A percentile compares a stretch with the other conserved stretches of the same genome.
These are phyloP conservation scores for Neurospora sp. DNA, from an alignment of 495 filamentous ascomycete species.

Conservation along the genomic window DNA sequence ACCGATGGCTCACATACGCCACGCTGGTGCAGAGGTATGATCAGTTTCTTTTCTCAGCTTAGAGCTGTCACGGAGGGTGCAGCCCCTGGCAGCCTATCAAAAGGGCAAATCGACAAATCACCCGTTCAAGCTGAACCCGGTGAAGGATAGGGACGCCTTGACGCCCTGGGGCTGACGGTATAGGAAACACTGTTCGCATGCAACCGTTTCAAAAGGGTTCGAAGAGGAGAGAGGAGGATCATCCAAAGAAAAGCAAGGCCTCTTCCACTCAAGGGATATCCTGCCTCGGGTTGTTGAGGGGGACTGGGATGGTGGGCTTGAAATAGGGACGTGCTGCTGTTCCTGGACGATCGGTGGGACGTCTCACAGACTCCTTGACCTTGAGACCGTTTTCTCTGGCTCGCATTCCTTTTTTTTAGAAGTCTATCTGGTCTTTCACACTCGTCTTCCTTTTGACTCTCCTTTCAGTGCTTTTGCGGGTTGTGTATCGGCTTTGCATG, in stretches of 20 bases:
- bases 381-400: neutral
- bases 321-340: neutral
- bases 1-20: neutral
- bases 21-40: neutral
- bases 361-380: neutral
- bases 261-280: neutral
- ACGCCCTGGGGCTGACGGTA: neutral
- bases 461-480: neutral
- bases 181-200: neutral
- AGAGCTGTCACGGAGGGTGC: neutral
- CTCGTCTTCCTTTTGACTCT: neutral
- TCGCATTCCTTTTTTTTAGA: too few relatives aligned
- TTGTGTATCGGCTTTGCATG: neutral
- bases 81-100: neutral
- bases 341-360: neutral
- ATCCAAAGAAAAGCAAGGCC: neutral
- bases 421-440: neutral
- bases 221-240: neutral
- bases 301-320: neutral
- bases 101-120: neutral
- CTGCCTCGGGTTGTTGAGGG: neutral
- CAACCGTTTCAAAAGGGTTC: neutral
- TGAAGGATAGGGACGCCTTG: neutral
- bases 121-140: neutral
- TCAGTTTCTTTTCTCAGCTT: neutral